phyloP scores from a whole-genome alignment of 1,284 basidiomycete genomes.

The Apiotrichum veenhuisii region DNA sequence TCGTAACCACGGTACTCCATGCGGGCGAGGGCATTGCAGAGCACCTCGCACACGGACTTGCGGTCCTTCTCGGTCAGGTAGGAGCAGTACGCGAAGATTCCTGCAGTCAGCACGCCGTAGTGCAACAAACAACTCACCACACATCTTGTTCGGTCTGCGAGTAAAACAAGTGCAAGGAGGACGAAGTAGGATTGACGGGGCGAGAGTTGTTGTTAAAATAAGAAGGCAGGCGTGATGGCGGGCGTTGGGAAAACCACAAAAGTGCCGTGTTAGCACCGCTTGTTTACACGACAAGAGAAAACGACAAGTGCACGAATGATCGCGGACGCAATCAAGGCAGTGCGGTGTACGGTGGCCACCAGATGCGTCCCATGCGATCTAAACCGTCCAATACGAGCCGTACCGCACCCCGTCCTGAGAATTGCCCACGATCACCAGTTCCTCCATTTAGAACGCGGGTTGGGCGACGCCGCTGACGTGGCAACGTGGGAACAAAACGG shows the following conservation, averaged over 20 bases:
- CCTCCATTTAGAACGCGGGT: neutral
- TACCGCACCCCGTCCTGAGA: neutral
- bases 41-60: conserved; percentile 85
- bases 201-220: too few species aligned
- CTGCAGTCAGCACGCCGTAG: conserved; percentile 43
- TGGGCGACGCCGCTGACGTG: neutral
- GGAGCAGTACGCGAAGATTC: conserved; percentile 93
- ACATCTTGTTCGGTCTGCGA: conserved; percentile 13
- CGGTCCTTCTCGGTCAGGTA: conserved; percentile 93
- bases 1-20: conserved; percentile 99
- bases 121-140: conserved; percentile 11
- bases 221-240: too few species aligned
- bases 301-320: too few species aligned
- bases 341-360: too few species aligned
- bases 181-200: neutral
- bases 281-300: too few species aligned
- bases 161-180: neutral
- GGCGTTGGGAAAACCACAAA: too few species aligned
- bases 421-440: neutral
- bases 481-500: neutral
- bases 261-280: too few species aligned
- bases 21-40: conserved; percentile 86
- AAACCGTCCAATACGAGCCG: too few species aligned
- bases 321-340: too few species aligned
- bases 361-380: too few species aligned